Percentiles rank a stretch among this genome's conserved stretches.
phyloP scores from a whole-genome alignment of 2,329 filamentous ascomycete species.

The Aureobasidium subglaciale region DNA sequence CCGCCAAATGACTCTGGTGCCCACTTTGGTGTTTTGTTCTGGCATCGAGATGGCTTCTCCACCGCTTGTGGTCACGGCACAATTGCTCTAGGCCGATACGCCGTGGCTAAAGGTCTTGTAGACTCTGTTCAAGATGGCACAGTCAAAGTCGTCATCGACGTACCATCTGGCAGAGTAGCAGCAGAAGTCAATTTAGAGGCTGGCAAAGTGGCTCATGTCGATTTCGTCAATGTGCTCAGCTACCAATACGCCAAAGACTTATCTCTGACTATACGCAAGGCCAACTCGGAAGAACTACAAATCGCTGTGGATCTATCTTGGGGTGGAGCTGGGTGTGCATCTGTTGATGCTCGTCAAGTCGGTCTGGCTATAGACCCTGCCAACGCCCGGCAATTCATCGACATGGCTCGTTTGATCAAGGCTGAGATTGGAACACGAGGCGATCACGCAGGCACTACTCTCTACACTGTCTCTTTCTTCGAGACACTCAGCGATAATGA shows the following conservation, averaged over 20 bases:
- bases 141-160: conserved; percentile 15
- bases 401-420: conserved; percentile 14
- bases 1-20: conserved; percentile 39
- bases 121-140: neutral
- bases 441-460: conserved; percentile 6
- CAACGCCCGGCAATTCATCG: conserved; percentile 13
- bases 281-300: neutral
- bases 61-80: conserved; percentile 49
- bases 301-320: conserved; percentile 12
- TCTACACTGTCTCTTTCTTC: conserved; percentile 17
- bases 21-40: conserved; percentile 43
- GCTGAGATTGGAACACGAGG: neutral
- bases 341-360: conserved; percentile 7
- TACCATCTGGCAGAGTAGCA: conserved; percentile 15
- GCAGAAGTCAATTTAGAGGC: neutral
- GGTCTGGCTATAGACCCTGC: neutral
- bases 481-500: neutral
- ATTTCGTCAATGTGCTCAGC: conserved; percentile 18
- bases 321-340: conserved; percentile 15
- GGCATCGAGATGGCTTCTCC: conserved; percentile 42
- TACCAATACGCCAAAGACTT: neutral
- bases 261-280: neutral
- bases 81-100: conserved; percentile 41
- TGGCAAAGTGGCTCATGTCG: conserved; percentile 9
- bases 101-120: conserved; percentile 24